Evolutionary conservation across 208 protist species (phyloP), one percentile per base, ranked within the genome.

Genomic region (Leishmania tropica): DNA sequence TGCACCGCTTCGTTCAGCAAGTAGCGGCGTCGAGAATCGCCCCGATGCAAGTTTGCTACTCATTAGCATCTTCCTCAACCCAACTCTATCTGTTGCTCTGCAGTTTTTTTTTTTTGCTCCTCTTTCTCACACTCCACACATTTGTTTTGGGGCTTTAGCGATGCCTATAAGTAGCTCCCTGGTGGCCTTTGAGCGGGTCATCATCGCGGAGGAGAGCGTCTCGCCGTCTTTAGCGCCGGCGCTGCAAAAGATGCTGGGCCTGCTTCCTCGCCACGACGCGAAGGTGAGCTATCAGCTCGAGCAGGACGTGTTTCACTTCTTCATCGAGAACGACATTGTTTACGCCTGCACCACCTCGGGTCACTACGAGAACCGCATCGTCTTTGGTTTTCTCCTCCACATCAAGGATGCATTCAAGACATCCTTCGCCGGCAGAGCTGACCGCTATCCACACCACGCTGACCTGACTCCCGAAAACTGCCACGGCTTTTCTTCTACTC

Each of bases 241-340:
- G 1, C 80, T 93, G n/a, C 74, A 84, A 53, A 91, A 92, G 64
- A 95, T 97, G 86, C 83, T 96, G 51, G 83, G 89, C 42, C 85
- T 93, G 15, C 91, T 97, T 53, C 93, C 95, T 42, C 78, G 90
- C 3, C 84, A 95, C 42, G 92, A 97, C 75, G 88, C 88, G 1
- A 94, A 94, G 68, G 89, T 94, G 47, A 95, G 89, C 75, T 98
- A 96, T 74, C 89, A 95, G 73, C 94, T 95, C 73, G 92, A 94
- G 47, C 75, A 85, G 45, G 84, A 88, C 35, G 86, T 91, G 24
- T 96, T 90, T 78, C 95, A 98, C 79, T 98, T 95, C 83, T 65
- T 96, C 7, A 84, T 98, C 48, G 93, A 98, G 79, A 94, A 97
- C 62, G 90, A 94, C 70, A 87, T 97, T 45, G 85, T 94, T 28